Evolutionary conservation across 2,329 filamentous ascomycete species (phyloP).

Genomic region (Hypoxylon sp.): DNA sequence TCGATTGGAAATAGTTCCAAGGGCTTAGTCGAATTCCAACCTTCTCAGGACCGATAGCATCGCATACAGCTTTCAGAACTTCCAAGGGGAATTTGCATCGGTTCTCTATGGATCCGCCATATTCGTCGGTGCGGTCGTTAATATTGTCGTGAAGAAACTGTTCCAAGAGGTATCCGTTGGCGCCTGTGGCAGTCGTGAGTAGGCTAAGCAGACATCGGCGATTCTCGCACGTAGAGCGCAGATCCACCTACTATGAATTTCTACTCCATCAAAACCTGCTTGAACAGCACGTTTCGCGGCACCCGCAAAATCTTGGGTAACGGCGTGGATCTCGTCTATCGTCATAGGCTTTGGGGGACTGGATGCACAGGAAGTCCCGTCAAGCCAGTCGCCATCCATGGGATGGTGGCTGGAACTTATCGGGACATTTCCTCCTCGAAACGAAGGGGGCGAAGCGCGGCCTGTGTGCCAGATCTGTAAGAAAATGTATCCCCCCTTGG

Average conservation of each 20-base stretch:
- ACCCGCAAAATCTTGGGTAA: constrained; percentile 73
- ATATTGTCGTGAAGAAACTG: constrained; percentile 64
- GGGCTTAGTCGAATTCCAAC: constrained; percentile 48
- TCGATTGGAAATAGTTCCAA: constrained; percentile 49
- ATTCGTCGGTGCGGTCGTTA: constrained; percentile 50
- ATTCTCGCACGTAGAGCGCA: not conserved
- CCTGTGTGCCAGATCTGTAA: constrained; percentile 73
- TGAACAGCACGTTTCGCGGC: constrained; percentile 69
- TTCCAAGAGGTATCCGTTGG: constrained; percentile 71
- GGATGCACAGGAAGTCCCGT: constrained; percentile 51
- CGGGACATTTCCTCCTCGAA: constrained; percentile 44
- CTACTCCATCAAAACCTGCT: constrained; percentile 73
- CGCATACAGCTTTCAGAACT: constrained; percentile 46
- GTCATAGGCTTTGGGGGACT: constrained; percentile 73
- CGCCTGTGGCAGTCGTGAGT: constrained; percentile 47
- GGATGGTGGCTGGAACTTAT: constrained; percentile 48
- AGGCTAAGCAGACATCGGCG: constrained; percentile 23
- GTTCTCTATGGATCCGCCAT: constrained; percentile 50
- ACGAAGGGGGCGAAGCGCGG: constrained; percentile 60
- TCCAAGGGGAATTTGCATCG: constrained; percentile 47
- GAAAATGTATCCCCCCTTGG: constrained; percentile 70
- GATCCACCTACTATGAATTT: constrained; percentile 60
- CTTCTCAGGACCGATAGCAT: constrained; percentile 46
- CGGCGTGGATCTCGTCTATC: constrained; percentile 72
- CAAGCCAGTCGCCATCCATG: constrained; percentile 53